Evolutionary conservation across 257 asterid genomes (phyloP), one percentile per base, ranked within the genome.

Genomic region (Salvia rosmarinus): DNA sequence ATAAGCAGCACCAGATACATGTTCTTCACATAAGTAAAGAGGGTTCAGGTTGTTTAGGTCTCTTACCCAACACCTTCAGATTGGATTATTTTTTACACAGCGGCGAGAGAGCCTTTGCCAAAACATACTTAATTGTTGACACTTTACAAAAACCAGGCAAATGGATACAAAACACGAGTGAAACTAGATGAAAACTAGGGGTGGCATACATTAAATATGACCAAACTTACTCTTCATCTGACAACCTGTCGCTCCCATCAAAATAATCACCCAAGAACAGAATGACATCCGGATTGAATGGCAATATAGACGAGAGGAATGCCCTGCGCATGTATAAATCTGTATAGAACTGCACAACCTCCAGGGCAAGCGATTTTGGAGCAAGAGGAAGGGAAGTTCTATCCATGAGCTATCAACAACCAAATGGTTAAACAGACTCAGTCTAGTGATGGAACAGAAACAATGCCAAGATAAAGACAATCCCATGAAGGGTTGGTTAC

Each of bases 281-380:
- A 79, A 95, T 62, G 47, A 78, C 82, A 76, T 91, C 96, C 4
- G 99, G 98, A 32, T 85, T 78, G 80, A 90, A 89, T 72, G 98
- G 93, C 67, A 91, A 74, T 68, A 95, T 76, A 46, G 99, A 95
- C 14, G 90, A 84, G n/a, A 89, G 72, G 79, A 91, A 85, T 1
- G 91, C 96, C 85, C 99, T 86, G 68, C 99, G 98, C 97, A 95
- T 95, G 83, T 78, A 91, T 73, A 95, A 54, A 82, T 95, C 98
- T 6, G 99, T 78, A 73, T 91, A 91, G 87, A 95, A 94, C 76
- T 91, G 91, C 61, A 82, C 96, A 51, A 82, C 79, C 86, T 91
- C 98, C 72, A 95, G 85, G 57, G 82, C 84, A 65, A 91, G 80
- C 75, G 98, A 94, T 66, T 83, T 85, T 16, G 95, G 95, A 68